A percentile compares a stretch with the other conserved stretches of the same genome.
Evolutionary conservation across 495 filamentous ascomycete species (phyloP).

Genomic region (Xylaria telfairii): DNA sequence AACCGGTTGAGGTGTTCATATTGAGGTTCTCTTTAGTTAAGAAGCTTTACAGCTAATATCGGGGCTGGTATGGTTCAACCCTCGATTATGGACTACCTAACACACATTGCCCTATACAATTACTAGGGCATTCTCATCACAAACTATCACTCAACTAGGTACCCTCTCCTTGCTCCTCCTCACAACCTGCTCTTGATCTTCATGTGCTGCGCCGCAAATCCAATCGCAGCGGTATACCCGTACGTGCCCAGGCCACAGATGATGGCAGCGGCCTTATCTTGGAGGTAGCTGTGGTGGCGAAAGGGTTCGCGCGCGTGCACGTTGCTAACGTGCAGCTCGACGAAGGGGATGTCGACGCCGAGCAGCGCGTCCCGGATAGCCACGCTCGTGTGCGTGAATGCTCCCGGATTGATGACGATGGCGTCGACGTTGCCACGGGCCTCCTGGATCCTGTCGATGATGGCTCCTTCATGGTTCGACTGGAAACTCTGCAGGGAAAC

Average conservation of each 20-base stretch:
- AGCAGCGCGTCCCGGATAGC: constrained; percentile 71
- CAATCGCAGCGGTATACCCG: constrained; percentile 73
- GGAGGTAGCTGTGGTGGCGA: constrained; percentile 69
- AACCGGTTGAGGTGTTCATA: too few species aligned
- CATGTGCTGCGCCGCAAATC: constrained; percentile 60
- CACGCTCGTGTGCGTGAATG: constrained; percentile 71
- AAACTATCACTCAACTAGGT: too few species aligned
- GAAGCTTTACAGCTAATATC: too few species aligned
- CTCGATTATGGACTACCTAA: too few species aligned
- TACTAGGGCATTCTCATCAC: too few species aligned
- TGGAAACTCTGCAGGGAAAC: constrained; percentile 61
- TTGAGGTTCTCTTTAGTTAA: too few species aligned
- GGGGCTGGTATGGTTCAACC: too few species aligned
- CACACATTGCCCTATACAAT: too few species aligned
- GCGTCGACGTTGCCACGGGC: constrained; percentile 59
- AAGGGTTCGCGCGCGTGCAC: constrained; percentile 69
- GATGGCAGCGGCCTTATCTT: constrained; percentile 71
- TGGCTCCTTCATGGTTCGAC: constrained; percentile 70
- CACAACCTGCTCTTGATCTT: constrained; percentile 39
- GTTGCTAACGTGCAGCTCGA: constrained; percentile 75
- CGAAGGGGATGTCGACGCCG: constrained; percentile 68
- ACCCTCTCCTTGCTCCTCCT: constrained; percentile 9
- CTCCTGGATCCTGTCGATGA: constrained; percentile 65
- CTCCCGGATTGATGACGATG: constrained; percentile 75
- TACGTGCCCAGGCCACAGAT: constrained; percentile 71